These are phyloP conservation scores for Leishmania braziliensis DNA, from an alignment of 208 protist species.

Conservation along the genomic window DNA sequence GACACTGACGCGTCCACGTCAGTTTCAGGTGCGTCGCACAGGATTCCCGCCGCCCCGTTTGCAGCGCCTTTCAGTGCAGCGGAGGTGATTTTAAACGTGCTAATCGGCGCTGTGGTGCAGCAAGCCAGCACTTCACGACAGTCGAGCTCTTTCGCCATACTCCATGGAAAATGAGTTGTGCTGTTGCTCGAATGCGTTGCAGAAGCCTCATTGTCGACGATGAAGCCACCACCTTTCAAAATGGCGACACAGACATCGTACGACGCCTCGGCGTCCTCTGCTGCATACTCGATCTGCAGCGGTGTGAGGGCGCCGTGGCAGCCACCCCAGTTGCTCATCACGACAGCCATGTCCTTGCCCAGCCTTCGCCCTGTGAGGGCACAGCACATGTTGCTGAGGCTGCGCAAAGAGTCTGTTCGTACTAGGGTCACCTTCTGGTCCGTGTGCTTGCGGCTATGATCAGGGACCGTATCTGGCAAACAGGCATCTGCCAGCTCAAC, in stretches of 20 bases:
- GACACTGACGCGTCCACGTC: neutral
- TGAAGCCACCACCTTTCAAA: constrained; percentile 29
- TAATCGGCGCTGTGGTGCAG: constrained; percentile 1
- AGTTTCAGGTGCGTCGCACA: neutral
- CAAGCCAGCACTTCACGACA: constrained; percentile 29
- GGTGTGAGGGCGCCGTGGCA: constrained; percentile 51
- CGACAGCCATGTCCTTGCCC: constrained; percentile 49
- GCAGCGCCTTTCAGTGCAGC: neutral
- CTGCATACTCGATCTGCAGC: constrained; percentile 58
- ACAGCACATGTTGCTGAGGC: constrained; percentile 52
- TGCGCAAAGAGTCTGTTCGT: constrained; percentile 25
- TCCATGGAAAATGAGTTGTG: constrained; percentile 8
- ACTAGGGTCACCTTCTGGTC: neutral
- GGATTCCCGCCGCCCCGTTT: neutral
- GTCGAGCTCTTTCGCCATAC: constrained; percentile 3
- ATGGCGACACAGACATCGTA: constrained; percentile 51
- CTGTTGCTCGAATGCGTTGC: neutral
- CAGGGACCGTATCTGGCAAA: constrained; percentile 18
- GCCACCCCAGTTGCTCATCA: constrained; percentile 62
- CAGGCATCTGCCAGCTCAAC: constrained; percentile 34
- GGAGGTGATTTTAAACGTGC: neutral
- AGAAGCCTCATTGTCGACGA: neutral
- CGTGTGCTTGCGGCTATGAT: neutral
- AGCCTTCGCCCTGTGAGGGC: constrained; percentile 37
- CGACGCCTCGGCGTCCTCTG: constrained; percentile 59